These are phyloP conservation scores for Yarrowia osloensis DNA, from an alignment of 805 yeast genomes.

Conservation along the genomic window DNA sequence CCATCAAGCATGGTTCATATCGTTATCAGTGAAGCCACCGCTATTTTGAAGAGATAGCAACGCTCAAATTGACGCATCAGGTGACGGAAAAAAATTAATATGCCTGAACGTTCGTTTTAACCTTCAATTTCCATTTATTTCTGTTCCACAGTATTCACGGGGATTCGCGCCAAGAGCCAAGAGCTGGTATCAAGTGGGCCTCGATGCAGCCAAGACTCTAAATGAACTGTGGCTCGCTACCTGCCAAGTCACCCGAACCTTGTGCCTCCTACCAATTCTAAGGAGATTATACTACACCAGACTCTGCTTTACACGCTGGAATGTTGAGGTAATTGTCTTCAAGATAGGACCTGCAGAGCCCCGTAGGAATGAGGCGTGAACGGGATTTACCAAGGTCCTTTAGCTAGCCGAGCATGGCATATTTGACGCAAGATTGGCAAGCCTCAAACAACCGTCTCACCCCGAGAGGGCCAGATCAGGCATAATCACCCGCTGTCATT, in stretches of 20 bases:
- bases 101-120: neutral
- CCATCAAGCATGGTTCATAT: conserved; percentile 5
- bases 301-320: neutral
- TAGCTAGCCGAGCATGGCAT: neutral
- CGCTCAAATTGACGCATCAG: neutral
- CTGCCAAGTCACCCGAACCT: neutral
- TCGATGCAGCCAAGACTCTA: conserved; percentile 22
- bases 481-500: neutral
- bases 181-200: neutral
- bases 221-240: conserved; percentile 1
- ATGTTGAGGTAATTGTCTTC: conserved; percentile 5
- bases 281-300: neutral
- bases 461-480: neutral
- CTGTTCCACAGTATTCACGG: neutral
- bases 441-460: neutral
- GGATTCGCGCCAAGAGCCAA: neutral
- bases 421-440: neutral
- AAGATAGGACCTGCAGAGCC: neutral
- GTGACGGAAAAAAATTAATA: neutral
- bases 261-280: neutral
- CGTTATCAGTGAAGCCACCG: conserved; percentile 2
- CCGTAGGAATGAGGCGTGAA: neutral
- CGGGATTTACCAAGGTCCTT: neutral
- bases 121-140: neutral
- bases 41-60: neutral